Evolutionary conservation across 202 grass and related monocot species (phyloP).

Genomic region (Cymbopogon flexuosus): DNA sequence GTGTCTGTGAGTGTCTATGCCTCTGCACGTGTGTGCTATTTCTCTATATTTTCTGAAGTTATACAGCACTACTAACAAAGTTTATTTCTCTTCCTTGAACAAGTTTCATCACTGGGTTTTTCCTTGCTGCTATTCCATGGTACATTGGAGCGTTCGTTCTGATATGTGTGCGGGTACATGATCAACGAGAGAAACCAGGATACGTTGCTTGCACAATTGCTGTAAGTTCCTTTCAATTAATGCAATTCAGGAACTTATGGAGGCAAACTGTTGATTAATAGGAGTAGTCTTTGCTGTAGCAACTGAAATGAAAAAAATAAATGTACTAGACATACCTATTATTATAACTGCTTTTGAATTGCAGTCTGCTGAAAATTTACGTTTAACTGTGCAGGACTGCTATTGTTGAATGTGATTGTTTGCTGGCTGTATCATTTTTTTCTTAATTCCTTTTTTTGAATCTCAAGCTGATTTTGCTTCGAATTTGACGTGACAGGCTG

Average conservation of each 20-base stretch:
- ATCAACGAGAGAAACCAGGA: conserved; percentile 88
- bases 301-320: neutral
- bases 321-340: neutral
- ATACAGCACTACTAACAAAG: conserved; percentile 4
- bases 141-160: conserved; percentile 86
- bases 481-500: conserved; percentile 41
- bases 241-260: too few species aligned
- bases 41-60: neutral
- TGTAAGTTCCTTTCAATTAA: conserved; percentile 45
- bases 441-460: neutral
- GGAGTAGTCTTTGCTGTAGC: neutral
- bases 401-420: neutral
- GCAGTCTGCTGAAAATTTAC: neutral
- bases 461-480: neutral
- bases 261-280: too few species aligned
- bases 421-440: neutral
- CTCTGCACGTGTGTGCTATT: conserved; percentile 1
- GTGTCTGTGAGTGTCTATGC: conserved; percentile 59
- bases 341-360: neutral
- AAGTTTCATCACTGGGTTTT: conserved; percentile 77
- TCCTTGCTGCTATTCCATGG: conserved; percentile 92
- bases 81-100: neutral
- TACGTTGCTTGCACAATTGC: conserved; percentile 79
- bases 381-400: neutral
- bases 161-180: conserved; percentile 61